Base-by-base conservation (phyloP, 2,329 filamentous ascomycete species). In the Rhinocladiella mackenziei region DNA sequence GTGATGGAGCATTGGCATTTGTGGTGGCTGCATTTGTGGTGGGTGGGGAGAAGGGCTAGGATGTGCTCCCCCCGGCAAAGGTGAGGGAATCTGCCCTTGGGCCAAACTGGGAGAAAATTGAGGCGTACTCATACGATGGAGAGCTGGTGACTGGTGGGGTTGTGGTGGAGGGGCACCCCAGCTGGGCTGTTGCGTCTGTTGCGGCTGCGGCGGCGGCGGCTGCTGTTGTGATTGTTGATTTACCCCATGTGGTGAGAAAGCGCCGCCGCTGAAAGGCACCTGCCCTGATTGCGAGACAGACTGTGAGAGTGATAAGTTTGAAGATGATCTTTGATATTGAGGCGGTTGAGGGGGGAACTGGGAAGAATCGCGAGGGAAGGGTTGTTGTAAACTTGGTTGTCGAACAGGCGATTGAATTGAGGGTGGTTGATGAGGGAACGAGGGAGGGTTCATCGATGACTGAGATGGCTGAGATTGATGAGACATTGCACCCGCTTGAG, bases 401-500 rank as follows among this genome's bases (percentile, higher is more conserved):
- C 85, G 80, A 64, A 88, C 80, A 17, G 81, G 81, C 17, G 86
- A 83, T 61, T 87, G 84, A 61, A 89, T 80, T 28, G 82, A 75
- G 59, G 79, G 83, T 60, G 85, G 85, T 25, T 83, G 76, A 60
- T 86, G 81, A 38, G 82, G 72, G 41, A 85, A 77, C 83, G 84
- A 41, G 82, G 79, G 65, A 89, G 94, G 1, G 78, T 59, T 50
- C 57, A 73, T 50, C 58, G 74, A 67, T 26, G 67, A 60, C 35
- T 66, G 67, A 62, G 42, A 64, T 61, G 23, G 56, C 57, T n/a
- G 66, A 57, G 45, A 64, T 54, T 49, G 62, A 54, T 49, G 63
- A 53, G 51, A 39, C 17, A 49, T 18, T 5, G 38, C 13, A 22
- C 15, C 40, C 3, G 45, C 43, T 38, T 50, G 50, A 26, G 41